A percentile compares a stretch with the other conserved stretches of the same genome.
phyloP scores from a whole-genome alignment of 2,329 filamentous ascomycete genomes.

The Cryphonectria naterciae region DNA sequence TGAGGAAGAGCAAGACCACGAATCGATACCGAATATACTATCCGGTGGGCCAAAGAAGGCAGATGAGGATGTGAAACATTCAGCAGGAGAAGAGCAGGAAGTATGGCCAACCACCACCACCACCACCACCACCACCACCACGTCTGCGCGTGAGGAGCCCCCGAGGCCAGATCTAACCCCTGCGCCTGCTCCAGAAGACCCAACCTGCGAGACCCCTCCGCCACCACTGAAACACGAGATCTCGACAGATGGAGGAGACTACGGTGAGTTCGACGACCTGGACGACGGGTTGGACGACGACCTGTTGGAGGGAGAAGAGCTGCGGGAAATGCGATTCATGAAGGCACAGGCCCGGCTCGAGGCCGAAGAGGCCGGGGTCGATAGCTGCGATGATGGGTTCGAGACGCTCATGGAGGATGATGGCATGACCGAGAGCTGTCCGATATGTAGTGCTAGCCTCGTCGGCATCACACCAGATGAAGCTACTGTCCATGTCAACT shows the following conservation, averaged over 20 bases:
- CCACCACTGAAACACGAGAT: slow-evolving; percentile 25
- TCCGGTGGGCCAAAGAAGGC: not conserved
- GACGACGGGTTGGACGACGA: slow-evolving; percentile 62
- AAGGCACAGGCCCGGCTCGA: slow-evolving; percentile 73
- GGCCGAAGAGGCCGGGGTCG: slow-evolving; percentile 54
- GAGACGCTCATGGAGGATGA: slow-evolving; percentile 38
- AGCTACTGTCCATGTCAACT: slow-evolving; percentile 85
- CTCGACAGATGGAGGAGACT: slow-evolving; percentile 38
- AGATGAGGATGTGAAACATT: not conserved
- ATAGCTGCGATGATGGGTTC: slow-evolving; percentile 40
- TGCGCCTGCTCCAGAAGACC: slow-evolving; percentile 21
- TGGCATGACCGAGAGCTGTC: slow-evolving; percentile 59
- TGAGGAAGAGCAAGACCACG: slow-evolving; percentile 47
- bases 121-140: not conserved
- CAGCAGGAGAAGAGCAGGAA: slow-evolving; percentile 19
- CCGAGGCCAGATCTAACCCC: slow-evolving; percentile 27
- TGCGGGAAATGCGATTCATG: slow-evolving; percentile 71
- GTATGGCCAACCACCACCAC: slow-evolving; percentile 24
- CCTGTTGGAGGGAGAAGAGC: slow-evolving; percentile 64
- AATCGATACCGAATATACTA: slow-evolving; percentile 1
- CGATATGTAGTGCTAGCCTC: slow-evolving; percentile 74
- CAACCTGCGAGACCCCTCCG: slow-evolving; percentile 12
- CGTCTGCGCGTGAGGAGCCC: slow-evolving; percentile 19
- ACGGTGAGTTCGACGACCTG: slow-evolving; percentile 45
- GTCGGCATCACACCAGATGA: slow-evolving; percentile 65